Percentiles rank a stretch among this genome's conserved stretches.
phyloP scores from a whole-genome alignment of 2,329 filamentous ascomycete species.

The Alternaria longipes region DNA sequence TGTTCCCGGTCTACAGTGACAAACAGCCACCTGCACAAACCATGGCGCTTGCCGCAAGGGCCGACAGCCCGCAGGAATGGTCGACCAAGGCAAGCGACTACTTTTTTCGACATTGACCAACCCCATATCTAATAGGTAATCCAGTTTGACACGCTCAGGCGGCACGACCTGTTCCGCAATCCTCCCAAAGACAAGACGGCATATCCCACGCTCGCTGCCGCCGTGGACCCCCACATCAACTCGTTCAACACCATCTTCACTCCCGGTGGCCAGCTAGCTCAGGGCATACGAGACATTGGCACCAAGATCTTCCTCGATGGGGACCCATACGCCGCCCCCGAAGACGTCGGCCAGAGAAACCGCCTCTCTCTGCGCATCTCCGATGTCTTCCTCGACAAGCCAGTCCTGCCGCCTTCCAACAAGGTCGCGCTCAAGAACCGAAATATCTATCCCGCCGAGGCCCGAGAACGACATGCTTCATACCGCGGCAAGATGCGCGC shows the following conservation, averaged over 20 bases:
- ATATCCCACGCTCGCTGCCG: slow-evolving; percentile 84
- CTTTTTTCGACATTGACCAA: background rate
- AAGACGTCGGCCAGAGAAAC: slow-evolving; percentile 72
- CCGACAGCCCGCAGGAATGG: slow-evolving; percentile 65
- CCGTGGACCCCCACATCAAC: slow-evolving; percentile 91
- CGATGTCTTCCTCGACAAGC: slow-evolving; percentile 83
- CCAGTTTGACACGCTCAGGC: slow-evolving; percentile 79
- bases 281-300: slow-evolving; percentile 87
- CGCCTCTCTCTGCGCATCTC: slow-evolving; percentile 79
- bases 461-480: slow-evolving; percentile 89
- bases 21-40: background rate
- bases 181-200: slow-evolving; percentile 87
- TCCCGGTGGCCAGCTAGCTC: slow-evolving; percentile 74
- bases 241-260: slow-evolving; percentile 94
- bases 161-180: slow-evolving; percentile 87
- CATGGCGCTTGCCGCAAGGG: slow-evolving; percentile 56
- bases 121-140: background rate
- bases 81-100: slow-evolving; percentile 66
- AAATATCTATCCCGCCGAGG: slow-evolving; percentile 90
- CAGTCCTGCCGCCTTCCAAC: slow-evolving; percentile 80
- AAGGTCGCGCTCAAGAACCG: slow-evolving; percentile 81
- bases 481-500: slow-evolving; percentile 89
- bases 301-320: slow-evolving; percentile 88
- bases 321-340: slow-evolving; percentile 61
- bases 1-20: background rate